Conservation (phyloP, 2,329 filamentous ascomycete species). For the Akanthomyces lecanii region DNA sequence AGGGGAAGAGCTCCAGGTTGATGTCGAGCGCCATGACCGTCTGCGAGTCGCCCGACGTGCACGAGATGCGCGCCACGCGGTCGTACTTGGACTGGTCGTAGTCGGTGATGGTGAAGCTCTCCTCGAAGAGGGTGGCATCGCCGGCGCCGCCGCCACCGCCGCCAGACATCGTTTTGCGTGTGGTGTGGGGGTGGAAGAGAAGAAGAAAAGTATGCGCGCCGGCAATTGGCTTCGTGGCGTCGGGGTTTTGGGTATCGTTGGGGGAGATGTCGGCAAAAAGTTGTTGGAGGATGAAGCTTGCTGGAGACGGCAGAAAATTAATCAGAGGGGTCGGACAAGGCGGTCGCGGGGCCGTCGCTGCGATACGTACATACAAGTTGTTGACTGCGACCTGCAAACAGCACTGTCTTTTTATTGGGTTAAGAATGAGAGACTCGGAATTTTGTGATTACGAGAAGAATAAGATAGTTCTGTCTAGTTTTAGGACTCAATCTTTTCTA, state of each 20-base stretch:
- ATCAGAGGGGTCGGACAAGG: slow-evolving; percentile 6
- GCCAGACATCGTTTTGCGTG: slow-evolving; percentile 44
- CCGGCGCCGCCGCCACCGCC: slow-evolving; percentile 62
- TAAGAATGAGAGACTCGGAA: no score
- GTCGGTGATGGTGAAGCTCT: slow-evolving; percentile 77
- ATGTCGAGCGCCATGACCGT: slow-evolving; percentile 84
- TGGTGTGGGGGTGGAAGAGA: background rate
- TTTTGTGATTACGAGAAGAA: no score
- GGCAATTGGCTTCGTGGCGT: background rate
- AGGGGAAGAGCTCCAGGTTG: slow-evolving; percentile 88
- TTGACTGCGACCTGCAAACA: background rate
- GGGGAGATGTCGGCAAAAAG: background rate
- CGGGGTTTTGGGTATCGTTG: background rate
- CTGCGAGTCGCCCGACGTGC: slow-evolving; percentile 68
- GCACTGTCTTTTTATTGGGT: no score
- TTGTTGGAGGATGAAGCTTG: background rate
- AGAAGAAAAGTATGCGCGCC: background rate
- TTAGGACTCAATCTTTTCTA: no score
- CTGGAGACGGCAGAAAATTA: slow-evolving; percentile 17
- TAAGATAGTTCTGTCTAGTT: no score
- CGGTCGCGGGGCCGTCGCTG: slow-evolving; percentile 12
- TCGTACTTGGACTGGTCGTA: slow-evolving; percentile 90
- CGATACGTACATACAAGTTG: slow-evolving; percentile 18
- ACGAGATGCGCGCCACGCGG: slow-evolving; percentile 81
- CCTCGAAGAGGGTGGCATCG: slow-evolving; percentile 91